Conservation (phyloP, 495 filamentous ascomycete genomes). For the Hamigera avellanea region DNA sequence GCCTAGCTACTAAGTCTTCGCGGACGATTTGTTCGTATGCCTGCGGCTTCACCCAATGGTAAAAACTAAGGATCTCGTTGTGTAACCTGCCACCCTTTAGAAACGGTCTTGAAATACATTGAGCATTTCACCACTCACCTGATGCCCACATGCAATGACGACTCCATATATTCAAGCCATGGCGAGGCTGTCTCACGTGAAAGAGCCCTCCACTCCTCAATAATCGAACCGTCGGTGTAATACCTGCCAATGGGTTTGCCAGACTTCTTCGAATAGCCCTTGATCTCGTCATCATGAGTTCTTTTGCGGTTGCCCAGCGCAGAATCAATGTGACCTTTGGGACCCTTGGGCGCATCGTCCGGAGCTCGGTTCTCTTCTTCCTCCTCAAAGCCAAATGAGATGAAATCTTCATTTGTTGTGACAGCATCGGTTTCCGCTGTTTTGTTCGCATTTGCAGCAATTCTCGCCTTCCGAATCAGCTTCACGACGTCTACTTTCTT, state of each 20-base stretch:
- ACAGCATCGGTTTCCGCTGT: slow-evolving; percentile 39
- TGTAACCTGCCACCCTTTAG: slow-evolving; percentile 44
- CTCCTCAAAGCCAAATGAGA: slow-evolving; percentile 57
- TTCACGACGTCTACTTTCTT: slow-evolving; percentile 78
- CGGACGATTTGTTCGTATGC: slow-evolving; percentile 67
- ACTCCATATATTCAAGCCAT: slow-evolving; percentile 37
- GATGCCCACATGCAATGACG: slow-evolving; percentile 19
- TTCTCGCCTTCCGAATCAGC: slow-evolving; percentile 73
- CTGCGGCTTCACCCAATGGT: slow-evolving; percentile 66
- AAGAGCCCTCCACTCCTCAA: slow-evolving; percentile 44
- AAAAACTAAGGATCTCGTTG: slow-evolving; percentile 80
- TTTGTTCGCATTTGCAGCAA: slow-evolving; percentile 27
- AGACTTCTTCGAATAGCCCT: slow-evolving; percentile 28
- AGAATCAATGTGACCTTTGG: slow-evolving; percentile 17
- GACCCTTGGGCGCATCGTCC: slow-evolving; percentile 25
- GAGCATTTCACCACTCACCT: slow-evolving; percentile 13
- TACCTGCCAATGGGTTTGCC: slow-evolving; percentile 34
- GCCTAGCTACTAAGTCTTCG: slow-evolving; percentile 53
- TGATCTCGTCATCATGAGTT: slow-evolving; percentile 57
- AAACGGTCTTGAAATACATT: not conserved
- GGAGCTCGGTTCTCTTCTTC: slow-evolving; percentile 16
- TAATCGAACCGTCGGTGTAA: slow-evolving; percentile 33
- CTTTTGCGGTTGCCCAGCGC: slow-evolving; percentile 50
- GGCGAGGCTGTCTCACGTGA: slow-evolving; percentile 41
- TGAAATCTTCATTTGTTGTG: slow-evolving; percentile 64